phyloP scores from a whole-genome alignment of 2,329 filamentous ascomycete species.

The Amesomyces nigricolor region DNA sequence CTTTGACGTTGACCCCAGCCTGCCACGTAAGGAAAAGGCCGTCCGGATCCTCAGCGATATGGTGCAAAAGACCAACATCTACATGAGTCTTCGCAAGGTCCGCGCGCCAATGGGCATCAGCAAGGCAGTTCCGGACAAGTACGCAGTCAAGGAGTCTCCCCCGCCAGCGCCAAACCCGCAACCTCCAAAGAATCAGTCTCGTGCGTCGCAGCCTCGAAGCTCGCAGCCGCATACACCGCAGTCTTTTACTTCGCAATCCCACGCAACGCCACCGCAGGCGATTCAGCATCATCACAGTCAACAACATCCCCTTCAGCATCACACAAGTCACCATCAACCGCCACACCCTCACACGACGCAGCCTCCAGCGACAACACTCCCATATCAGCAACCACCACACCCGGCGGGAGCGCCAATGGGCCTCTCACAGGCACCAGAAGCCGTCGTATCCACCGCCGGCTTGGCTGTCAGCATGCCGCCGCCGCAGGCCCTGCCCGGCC shows the following conservation, averaged over 20 bases:
- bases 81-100: constrained; percentile 53
- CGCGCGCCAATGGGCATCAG: constrained; percentile 45
- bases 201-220: background rate
- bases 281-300: too few species aligned
- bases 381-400: background rate
- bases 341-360: background rate
- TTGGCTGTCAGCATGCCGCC: background rate
- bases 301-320: too few species aligned
- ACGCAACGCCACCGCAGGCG: too few species aligned
- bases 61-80: constrained; percentile 53
- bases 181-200: constrained; percentile 18
- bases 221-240: background rate
- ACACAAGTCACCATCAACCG: background rate
- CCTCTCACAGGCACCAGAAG: constrained; percentile 3
- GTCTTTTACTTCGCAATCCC: too few species aligned
- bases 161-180: constrained; percentile 11
- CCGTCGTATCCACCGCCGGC: constrained; percentile 8
- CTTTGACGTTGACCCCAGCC: constrained; percentile 53
- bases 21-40: constrained; percentile 52
- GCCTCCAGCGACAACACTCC: constrained; percentile 6
- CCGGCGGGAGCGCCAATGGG: background rate
- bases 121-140: constrained; percentile 33
- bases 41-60: constrained; percentile 58
- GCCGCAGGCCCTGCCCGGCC: background rate
- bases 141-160: constrained; percentile 33